Percentiles rank a stretch among this genome's conserved stretches.
phyloP scores from a whole-genome alignment of 176 grass and related monocot species.

The Rhynchospora tenuis region DNA sequence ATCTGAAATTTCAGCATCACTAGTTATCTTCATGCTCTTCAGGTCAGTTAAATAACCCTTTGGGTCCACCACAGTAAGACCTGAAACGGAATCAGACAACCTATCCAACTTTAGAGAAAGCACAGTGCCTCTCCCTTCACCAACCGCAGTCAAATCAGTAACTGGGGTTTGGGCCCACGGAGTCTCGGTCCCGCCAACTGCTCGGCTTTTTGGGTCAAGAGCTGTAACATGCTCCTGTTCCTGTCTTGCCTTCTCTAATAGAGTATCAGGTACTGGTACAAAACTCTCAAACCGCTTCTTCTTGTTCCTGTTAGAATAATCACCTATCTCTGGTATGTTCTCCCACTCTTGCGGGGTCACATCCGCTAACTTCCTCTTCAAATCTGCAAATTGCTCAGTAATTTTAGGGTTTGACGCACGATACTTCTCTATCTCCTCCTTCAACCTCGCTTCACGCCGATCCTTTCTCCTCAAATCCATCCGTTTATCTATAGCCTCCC shows the following conservation, averaged over 20 bases:
- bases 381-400: conserved; percentile 84
- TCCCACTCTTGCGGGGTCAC: conserved; percentile 71
- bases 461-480: conserved; percentile 92
- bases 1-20: conserved; percentile 92
- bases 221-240: conserved; percentile 93
- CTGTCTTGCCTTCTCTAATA: conserved; percentile 92
- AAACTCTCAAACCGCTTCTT: conserved; percentile 96
- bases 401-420: conserved; percentile 95
- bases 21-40: conserved; percentile 97
- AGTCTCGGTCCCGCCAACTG: conserved; percentile 65
- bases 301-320: conserved; percentile 86
- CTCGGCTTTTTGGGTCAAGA: conserved; percentile 75
- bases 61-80: conserved; percentile 87
- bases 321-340: conserved; percentile 89
- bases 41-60: conserved; percentile 88
- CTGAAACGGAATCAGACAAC: conserved; percentile 80
- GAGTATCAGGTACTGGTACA: conserved; percentile 68
- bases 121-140: conserved; percentile 87
- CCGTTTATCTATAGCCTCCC: conserved; percentile 80
- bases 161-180: conserved; percentile 80
- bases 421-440: conserved; percentile 96
- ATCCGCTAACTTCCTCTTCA: conserved; percentile 68
- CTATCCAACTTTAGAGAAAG: conserved; percentile 85
- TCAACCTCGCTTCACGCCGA: conserved; percentile 75
- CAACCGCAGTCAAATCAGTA: conserved; percentile 79